Conservation (phyloP, 495 filamentous ascomycete genomes). For the Penicillium salamii region DNA sequence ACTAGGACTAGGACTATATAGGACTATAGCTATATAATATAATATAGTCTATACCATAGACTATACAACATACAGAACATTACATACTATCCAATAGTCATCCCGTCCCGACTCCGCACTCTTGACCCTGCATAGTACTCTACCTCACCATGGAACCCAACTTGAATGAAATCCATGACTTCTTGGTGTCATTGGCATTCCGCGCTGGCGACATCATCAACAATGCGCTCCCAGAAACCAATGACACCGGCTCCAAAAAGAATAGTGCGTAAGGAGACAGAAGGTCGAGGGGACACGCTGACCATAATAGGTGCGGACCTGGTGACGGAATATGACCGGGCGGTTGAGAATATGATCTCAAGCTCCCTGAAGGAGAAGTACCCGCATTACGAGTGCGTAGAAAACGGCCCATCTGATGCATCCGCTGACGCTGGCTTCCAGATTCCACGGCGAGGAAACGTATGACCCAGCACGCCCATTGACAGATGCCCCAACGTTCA, state of each 20-base stretch:
- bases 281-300: constrained; percentile 6
- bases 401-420: not conserved
- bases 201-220: constrained; percentile 82
- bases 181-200: constrained; percentile 68
- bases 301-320: constrained; percentile 65
- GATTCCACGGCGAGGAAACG: constrained; percentile 82
- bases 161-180: constrained; percentile 78
- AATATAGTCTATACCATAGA: too few species aligned
- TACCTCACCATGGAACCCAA: constrained; percentile 39
- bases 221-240: constrained; percentile 64
- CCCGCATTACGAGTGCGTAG: constrained; percentile 56
- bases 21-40: too few species aligned
- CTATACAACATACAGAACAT: too few species aligned
- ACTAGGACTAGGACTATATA: too few species aligned
- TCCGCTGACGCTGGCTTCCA: constrained; percentile 9
- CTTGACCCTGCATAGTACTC: too few species aligned
- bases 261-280: constrained; percentile 59
- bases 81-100: too few species aligned
- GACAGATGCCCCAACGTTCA: constrained; percentile 73
- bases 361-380: constrained; percentile 59
- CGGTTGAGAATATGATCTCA: constrained; percentile 74
- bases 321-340: constrained; percentile 83
- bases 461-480: constrained; percentile 66
- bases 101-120: too few species aligned
- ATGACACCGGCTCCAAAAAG: constrained; percentile 69